Conservation (phyloP, 2,329 filamentous ascomycete genomes). For the Fusarium hostae region DNA sequence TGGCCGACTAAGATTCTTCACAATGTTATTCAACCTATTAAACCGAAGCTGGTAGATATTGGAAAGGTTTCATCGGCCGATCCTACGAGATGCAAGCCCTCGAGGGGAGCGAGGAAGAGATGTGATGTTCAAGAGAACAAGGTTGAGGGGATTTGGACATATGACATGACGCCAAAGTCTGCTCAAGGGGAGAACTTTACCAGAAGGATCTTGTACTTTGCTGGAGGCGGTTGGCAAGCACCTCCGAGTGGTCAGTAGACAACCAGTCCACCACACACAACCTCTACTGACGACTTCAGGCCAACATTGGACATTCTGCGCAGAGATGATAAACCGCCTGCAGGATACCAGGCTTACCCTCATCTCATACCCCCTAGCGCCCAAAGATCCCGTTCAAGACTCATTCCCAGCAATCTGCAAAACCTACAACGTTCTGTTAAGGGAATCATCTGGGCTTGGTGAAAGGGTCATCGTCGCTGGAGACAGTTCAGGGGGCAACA, state of each 20-base stretch:
- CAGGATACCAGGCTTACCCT: conserved; percentile 56
- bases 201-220: conserved; percentile 62
- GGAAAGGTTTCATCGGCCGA: conserved; percentile 6
- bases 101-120: conserved; percentile 10
- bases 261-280: too few relatives aligned
- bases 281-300: not conserved
- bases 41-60: conserved; percentile 17
- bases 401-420: conserved; percentile 59
- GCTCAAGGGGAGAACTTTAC: conserved; percentile 28
- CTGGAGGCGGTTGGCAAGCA: conserved; percentile 66
- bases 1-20: conserved; percentile 26
- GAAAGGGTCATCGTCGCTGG: conserved; percentile 62
- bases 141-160: conserved; percentile 43
- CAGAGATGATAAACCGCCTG: conserved; percentile 56
- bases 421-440: conserved; percentile 56
- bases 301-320: conserved; percentile 62
- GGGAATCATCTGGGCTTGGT: conserved; percentile 47
- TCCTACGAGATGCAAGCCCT: conserved; percentile 23
- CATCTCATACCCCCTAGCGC: conserved; percentile 65
- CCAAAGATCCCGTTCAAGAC: conserved; percentile 59
- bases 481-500: conserved; percentile 66
- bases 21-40: conserved; percentile 20
- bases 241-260: conserved; percentile 56
- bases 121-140: conserved; percentile 34
- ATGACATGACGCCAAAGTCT: conserved; percentile 30